Evolutionary conservation across 176 grass and related monocot genomes (phyloP), one percentile per base, ranked within the genome.

Genomic region (Oryza meridionalis): DNA sequence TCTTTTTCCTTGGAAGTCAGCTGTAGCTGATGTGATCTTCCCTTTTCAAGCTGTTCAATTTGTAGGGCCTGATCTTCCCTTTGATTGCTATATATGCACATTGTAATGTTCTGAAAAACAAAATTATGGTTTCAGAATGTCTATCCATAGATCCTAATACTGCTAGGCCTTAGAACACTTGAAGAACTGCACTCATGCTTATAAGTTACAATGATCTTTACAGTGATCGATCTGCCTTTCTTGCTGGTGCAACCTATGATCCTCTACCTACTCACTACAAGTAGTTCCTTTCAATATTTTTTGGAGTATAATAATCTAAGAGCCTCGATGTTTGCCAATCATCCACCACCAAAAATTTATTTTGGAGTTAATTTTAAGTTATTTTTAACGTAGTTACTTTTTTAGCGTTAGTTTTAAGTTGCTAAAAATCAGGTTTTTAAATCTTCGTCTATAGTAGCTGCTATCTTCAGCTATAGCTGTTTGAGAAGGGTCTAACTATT

Each of bases 141-240:
- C 26, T 72, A 50, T 31, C 59, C 49, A 9, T 81, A 63, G 64
- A 24, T 82, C 64, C 63, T 81, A 65, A 38, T 17, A 46, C 17
- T 22, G 65, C 77, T 86, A 80, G 68, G 38, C 38, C 21, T 40
- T 82, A 82, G 79, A 77, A 65, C 72, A 87, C 79, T 82, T 70
- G 65, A 77, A 64, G 14, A 71, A 32, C 26, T 70, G 38, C 72
- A 63, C 35, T 19, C 72, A 87, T 82, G 85, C 38, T 53, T 77
- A 46, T 49, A 26, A 46, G 16, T 2, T 70, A 3, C 69, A 37
- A 6, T 59, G 29, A 38, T 73, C 31, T 80, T 64, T 43, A 59
- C 62, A 71, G 21, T 70, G 37, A 40, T 40, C 7, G 53, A 11
- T 71, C 2, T 75, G 1, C 84, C 50, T 85, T 85, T 63, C 16